Conservation (phyloP, 1,284 basidiomycete genomes). For the Earliella scabrosa region DNA sequence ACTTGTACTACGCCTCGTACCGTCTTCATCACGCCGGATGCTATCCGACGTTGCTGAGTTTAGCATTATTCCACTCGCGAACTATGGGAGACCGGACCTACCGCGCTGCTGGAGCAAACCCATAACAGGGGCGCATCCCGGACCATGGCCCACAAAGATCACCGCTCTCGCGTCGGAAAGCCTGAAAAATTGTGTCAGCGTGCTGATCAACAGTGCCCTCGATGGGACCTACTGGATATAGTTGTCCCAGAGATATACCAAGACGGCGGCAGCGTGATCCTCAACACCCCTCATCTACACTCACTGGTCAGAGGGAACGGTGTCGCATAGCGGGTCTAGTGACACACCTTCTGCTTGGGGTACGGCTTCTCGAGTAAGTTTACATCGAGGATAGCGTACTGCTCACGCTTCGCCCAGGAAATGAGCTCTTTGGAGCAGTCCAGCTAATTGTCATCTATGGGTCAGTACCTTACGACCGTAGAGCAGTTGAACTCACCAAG, state of each 20-base stretch:
- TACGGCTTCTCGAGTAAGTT: conserved; percentile 81
- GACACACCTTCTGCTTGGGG: conserved; percentile 40
- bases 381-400: conserved; percentile 84
- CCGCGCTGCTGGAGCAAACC: conserved; percentile 74
- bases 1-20: conserved; percentile 81
- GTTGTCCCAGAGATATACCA: conserved; percentile 95
- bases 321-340: neutral
- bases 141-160: conserved; percentile 87
- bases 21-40: conserved; percentile 56
- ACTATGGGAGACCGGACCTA: conserved; percentile 37
- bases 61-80: neutral
- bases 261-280: conserved; percentile 59
- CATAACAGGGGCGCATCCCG: conserved; percentile 78
- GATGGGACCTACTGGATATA: conserved; percentile 69
- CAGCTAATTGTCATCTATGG: conserved; percentile 55
- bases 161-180: conserved; percentile 73
- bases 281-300: conserved; percentile 40
- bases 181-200: conserved; percentile 41
- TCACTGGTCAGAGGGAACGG: neutral
- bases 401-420: conserved; percentile 69
- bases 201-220: neutral
- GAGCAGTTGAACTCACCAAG: conserved; percentile 51
- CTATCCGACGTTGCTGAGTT: conserved; percentile 34
- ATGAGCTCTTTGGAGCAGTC: conserved; percentile 85
- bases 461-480: neutral